A percentile compares a stretch with the other conserved stretches of the same genome.
Conservation (phyloP, 2,329 filamentous ascomycete species). For the Pseudodiploospora longispora region DNA sequence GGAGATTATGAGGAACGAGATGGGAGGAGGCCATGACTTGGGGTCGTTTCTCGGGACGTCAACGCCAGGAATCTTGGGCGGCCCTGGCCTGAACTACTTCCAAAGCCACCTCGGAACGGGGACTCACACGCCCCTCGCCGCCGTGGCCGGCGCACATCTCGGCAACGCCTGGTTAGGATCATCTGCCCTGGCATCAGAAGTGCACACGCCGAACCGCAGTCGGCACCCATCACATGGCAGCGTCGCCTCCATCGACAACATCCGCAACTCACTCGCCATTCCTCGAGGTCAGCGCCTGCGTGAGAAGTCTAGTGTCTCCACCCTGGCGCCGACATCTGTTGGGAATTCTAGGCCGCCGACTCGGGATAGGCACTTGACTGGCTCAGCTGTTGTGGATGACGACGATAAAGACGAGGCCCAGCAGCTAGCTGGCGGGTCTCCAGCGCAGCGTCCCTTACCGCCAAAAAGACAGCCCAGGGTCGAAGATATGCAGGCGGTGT, state of each 20-base stretch:
- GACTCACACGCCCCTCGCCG: slow-evolving; percentile 70
- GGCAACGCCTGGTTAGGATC: slow-evolving; percentile 28
- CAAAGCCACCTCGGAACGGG: slow-evolving; percentile 71
- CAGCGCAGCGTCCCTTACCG: neutral
- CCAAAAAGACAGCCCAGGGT: slow-evolving; percentile 61
- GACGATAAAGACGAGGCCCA: slow-evolving; percentile 12
- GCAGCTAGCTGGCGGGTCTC: neutral
- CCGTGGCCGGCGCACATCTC: slow-evolving; percentile 60
- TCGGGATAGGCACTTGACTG: slow-evolving; percentile 35
- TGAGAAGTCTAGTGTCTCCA: slow-evolving; percentile 56
- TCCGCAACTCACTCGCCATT: slow-evolving; percentile 23
- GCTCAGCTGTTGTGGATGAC: slow-evolving; percentile 31
- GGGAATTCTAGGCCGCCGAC: slow-evolving; percentile 50
- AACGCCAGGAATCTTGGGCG: slow-evolving; percentile 60
- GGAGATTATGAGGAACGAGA: slow-evolving; percentile 25
- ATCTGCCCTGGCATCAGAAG: slow-evolving; percentile 10
- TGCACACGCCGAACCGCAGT: slow-evolving; percentile 26
- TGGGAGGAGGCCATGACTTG: slow-evolving; percentile 32
- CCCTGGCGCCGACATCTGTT: slow-evolving; percentile 47
- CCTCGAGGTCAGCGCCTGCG: slow-evolving; percentile 34
- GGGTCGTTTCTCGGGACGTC: slow-evolving; percentile 50
- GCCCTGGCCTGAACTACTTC: slow-evolving; percentile 74
- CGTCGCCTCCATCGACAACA: slow-evolving; percentile 36
- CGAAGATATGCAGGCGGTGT: slow-evolving; percentile 88
- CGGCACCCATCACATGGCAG: slow-evolving; percentile 40